Percentiles rank a stretch among this genome's conserved stretches.
Evolutionary conservation across 1,284 basidiomycete genomes (phyloP).

Genomic region (Trichosporon ovoides): DNA sequence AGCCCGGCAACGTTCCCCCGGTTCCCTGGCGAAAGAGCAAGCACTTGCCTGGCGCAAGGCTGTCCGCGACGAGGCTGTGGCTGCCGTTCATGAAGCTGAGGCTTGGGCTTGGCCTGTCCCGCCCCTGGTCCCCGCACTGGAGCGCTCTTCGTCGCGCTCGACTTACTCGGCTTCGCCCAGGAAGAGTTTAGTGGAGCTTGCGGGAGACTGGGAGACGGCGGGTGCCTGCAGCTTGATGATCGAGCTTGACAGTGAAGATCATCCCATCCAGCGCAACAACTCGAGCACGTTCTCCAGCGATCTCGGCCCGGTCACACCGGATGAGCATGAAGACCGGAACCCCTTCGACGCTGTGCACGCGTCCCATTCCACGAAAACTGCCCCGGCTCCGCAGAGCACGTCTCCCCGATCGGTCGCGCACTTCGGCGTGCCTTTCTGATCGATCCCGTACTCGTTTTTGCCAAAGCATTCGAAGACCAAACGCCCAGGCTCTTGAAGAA

Average conservation of each 20-base stretch:
- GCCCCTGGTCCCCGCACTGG: background rate
- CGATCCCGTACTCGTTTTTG: background rate
- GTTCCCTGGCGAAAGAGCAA: background rate
- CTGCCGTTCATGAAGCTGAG: background rate
- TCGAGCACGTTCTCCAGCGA: constrained; percentile 7
- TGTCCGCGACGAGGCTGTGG: background rate
- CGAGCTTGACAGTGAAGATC: background rate
- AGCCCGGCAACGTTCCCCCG: background rate
- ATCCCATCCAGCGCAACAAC: background rate
- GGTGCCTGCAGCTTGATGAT: background rate
- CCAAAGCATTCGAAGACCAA: background rate
- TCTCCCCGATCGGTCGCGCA: background rate
- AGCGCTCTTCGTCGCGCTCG: background rate
- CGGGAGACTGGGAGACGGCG: background rate
- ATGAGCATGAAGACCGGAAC: background rate
- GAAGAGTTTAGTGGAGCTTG: background rate
- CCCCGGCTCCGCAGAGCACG: background rate
- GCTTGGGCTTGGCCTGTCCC: background rate
- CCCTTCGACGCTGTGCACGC: constrained; percentile 48
- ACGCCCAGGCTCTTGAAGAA: background rate
- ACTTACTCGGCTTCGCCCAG: background rate
- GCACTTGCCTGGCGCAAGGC: background rate
- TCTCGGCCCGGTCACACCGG: constrained; percentile 1
- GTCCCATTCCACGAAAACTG: background rate
- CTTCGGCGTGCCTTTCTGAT: background rate